Percentiles rank a stretch among this genome's conserved stretches.
phyloP scores from a whole-genome alignment of 2,329 filamentous ascomycete genomes.

The Fusarium sp. region DNA sequence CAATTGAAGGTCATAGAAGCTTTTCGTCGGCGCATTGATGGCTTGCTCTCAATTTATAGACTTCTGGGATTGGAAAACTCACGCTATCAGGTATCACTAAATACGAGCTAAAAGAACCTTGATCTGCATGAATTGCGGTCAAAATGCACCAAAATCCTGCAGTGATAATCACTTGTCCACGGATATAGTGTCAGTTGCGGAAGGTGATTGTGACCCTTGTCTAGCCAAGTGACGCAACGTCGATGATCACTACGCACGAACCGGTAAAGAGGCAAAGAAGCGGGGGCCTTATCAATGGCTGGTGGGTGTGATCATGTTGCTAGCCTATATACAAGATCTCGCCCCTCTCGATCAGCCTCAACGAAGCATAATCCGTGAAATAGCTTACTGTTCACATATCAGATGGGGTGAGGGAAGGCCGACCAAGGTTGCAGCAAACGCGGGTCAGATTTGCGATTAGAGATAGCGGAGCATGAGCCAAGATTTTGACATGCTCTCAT shows the following conservation, averaged over 20 bases:
- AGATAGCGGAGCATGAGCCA: constrained; percentile 13
- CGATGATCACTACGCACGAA: neutral
- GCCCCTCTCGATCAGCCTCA: too few relatives aligned
- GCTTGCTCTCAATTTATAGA: constrained; percentile 4
- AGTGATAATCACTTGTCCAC: constrained; percentile 2
- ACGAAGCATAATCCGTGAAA: too few relatives aligned
- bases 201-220: constrained; percentile 25
- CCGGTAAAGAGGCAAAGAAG: neutral
- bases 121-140: neutral
- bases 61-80: neutral
- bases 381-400: neutral
- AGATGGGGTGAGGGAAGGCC: constrained; percentile 1
- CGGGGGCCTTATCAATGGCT: constrained; percentile 8
- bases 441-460: constrained; percentile 1
- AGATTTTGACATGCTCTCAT: neutral
- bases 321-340: neutral
- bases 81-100: neutral
- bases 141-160: neutral
- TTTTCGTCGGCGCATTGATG: too few relatives aligned
- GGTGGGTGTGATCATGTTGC: neutral
- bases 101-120: too few relatives aligned
- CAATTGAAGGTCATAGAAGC: too few relatives aligned
- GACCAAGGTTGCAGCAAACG: constrained; percentile 8
- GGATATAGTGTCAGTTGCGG: constrained; percentile 29
- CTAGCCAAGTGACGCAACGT: neutral